phyloP scores from a whole-genome alignment of 179 eudicot species.

The Silene noctiflora region DNA sequence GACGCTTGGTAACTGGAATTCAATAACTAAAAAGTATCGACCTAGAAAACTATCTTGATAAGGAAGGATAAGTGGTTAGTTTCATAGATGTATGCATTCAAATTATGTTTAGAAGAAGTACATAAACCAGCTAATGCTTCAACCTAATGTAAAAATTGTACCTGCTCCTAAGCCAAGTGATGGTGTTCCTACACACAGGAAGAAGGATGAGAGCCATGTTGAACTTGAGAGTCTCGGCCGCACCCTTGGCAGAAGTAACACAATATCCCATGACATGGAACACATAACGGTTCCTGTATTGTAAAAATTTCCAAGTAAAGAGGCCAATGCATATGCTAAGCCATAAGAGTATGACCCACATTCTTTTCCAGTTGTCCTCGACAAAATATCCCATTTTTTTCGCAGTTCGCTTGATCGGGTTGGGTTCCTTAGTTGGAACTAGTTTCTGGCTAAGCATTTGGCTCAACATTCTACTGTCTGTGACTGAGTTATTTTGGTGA shows the following conservation, averaged over 20 bases:
- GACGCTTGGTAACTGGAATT: no score
- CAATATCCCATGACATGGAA: constrained; percentile 58
- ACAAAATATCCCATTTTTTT: constrained; percentile 33
- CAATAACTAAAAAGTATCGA: no score
- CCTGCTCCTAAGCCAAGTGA: constrained; percentile 45
- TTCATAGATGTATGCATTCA: no score
- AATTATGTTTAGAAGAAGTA: no score
- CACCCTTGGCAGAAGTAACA: constrained; percentile 51
- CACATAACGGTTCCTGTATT: constrained; percentile 45
- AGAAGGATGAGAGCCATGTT: constrained; percentile 60
- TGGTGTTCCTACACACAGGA: constrained; percentile 57
- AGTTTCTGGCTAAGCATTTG: constrained; percentile 51
- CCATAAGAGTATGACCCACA: constrained; percentile 54
- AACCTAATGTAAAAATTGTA: no score
- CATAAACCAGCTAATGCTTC: no score
- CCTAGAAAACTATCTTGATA: no score
- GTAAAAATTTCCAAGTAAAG: constrained; percentile 53
- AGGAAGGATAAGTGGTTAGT: no score
- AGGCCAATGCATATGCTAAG: constrained; percentile 40
- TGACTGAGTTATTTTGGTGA: constrained; percentile 32
- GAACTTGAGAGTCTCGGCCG: constrained; percentile 52
- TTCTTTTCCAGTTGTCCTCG: constrained; percentile 57
- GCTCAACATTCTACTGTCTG: constrained; percentile 45
- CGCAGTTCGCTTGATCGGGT: constrained; percentile 39
- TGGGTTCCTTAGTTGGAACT: constrained; percentile 50